Evolutionary conservation across 108 stramenopile genomes (phyloP), one percentile per base, ranked within the genome.

Genomic region (Cyclotella distinguenda): DNA sequence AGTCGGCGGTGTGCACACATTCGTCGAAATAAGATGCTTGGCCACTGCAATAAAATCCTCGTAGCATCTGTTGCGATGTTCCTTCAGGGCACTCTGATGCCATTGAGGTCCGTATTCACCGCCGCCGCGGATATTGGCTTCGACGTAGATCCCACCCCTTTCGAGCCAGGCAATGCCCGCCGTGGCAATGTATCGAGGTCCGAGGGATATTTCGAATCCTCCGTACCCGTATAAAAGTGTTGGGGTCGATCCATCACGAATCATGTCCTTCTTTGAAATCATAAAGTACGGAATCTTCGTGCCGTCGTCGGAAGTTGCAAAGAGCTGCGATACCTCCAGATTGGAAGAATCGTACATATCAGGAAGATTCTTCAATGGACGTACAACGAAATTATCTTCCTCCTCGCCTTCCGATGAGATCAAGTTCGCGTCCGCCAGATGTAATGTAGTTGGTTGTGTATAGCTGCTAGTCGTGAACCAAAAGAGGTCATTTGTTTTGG

Each of bases 81-180:
- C 78, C 58, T 92, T 87, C 36, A 94, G 72, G 10, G 93, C 97
- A 22, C 21, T 23, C 38, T 93, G 87, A 79, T 98, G 98, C 94
- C 95, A 95, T 5, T 45, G 34, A 1, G 93, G 93, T 3, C 95
- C 97, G 51, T 87, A 96, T 63, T 96, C 95, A 13, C 95, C 95
- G 7, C 97, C 97, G 39, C 96, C 97, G 22, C 97, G 87, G 64
- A 98, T 97, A 67, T 98, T 98, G 32, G 97, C 97, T 63, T 96
- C 87, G 53, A 96, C 94, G 39, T 95, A 93, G 18, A 85, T 86
- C 13, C 94, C 95, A 18, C 97, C 98, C 25, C 91, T 77, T 58
- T 97, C 93, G 26, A 98, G 64, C 91, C 96, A 97, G 36, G 78
- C 68, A 35, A 86, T 58, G 4, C 97, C 95, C 1, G 80, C 66